Evolutionary conservation across 805 yeast species (phyloP).

Genomic region (Candida piceae): DNA sequence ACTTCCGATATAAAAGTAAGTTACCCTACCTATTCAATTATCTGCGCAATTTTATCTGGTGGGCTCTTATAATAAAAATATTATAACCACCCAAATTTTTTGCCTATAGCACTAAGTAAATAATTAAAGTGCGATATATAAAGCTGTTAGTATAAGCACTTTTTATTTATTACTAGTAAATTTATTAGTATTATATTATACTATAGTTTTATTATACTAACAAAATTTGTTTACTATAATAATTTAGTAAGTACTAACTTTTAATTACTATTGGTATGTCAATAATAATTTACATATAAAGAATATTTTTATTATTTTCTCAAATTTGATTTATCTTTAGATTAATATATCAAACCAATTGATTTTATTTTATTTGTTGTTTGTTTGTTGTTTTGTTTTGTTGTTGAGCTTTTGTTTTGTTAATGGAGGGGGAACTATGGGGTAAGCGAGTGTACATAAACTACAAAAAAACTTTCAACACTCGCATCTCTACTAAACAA

Average conservation of each 20-base stretch:
- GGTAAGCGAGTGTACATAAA: too few species aligned
- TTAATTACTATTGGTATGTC: background rate
- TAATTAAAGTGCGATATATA: slow-evolving; percentile 1
- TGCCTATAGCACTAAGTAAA: slow-evolving; percentile 1
- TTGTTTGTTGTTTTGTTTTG: background rate
- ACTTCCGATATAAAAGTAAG: too few species aligned
- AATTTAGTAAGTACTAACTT: slow-evolving; percentile 1
- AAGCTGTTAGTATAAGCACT: slow-evolving; percentile 1
- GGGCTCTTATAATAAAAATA: too few species aligned
- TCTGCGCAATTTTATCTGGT: too few species aligned
- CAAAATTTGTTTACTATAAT: background rate
- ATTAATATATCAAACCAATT: background rate
- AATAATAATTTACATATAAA: background rate
- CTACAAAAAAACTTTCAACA: too few species aligned
- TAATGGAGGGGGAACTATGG: too few species aligned
- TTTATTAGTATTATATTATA: slow-evolving; percentile 1
- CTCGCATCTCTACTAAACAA: too few species aligned
- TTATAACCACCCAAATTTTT: slow-evolving; percentile 2
- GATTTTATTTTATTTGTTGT: background rate
- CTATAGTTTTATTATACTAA: slow-evolving; percentile 1
- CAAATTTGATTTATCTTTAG: background rate
- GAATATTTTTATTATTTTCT: background rate
- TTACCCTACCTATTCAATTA: too few species aligned
- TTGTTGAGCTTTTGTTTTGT: too few species aligned
- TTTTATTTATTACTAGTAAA: background rate